These are phyloP conservation scores for Dendrostoma leiphaemia DNA, from an alignment of 2,329 filamentous ascomycete genomes.

Conservation along the genomic window DNA sequence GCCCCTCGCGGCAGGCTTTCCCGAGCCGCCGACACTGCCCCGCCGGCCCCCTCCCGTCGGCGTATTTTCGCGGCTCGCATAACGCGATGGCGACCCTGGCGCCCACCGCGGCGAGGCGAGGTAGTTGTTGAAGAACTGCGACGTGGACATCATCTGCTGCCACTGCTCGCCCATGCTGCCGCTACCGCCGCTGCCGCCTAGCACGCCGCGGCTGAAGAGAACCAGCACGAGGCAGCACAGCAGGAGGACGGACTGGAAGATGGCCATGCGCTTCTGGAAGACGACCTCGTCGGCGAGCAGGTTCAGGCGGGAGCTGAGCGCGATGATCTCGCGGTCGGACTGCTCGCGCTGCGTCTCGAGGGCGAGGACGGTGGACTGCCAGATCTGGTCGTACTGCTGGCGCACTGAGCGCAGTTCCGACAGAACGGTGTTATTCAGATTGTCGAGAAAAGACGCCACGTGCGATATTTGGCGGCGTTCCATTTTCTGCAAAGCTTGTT, in stretches of 20 bases:
- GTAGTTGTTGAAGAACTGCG: slow-evolving; percentile 18
- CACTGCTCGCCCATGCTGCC: slow-evolving; percentile 10
- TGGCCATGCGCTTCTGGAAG: slow-evolving; percentile 86
- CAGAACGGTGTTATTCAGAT: slow-evolving; percentile 84
- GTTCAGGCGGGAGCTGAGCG: slow-evolving; percentile 76
- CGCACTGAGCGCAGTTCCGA: slow-evolving; percentile 75
- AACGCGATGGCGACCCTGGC: slow-evolving; percentile 13
- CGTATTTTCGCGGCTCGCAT: slow-evolving; percentile 5
- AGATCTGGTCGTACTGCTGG: slow-evolving; percentile 90
- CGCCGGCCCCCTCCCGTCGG: not conserved
- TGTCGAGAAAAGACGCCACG: slow-evolving; percentile 76
- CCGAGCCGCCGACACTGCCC: not conserved
- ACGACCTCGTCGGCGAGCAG: slow-evolving; percentile 91
- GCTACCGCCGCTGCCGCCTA: slow-evolving; percentile 25
- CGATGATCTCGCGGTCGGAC: slow-evolving; percentile 78
- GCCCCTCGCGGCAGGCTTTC: not conserved
- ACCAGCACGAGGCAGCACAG: slow-evolving; percentile 85
- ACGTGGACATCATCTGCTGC: slow-evolving; percentile 9
- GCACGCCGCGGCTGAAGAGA: slow-evolving; percentile 66
- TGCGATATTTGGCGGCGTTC: slow-evolving; percentile 87
- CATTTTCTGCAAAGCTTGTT: slow-evolving; percentile 81
- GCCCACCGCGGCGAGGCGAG: slow-evolving; percentile 12
- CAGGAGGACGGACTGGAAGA: slow-evolving; percentile 84
- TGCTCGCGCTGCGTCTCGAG: slow-evolving; percentile 85
- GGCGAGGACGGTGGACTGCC: slow-evolving; percentile 92